These are phyloP conservation scores for Earliella scabrosa DNA, from an alignment of 1,284 basidiomycete species.

Conservation along the genomic window DNA sequence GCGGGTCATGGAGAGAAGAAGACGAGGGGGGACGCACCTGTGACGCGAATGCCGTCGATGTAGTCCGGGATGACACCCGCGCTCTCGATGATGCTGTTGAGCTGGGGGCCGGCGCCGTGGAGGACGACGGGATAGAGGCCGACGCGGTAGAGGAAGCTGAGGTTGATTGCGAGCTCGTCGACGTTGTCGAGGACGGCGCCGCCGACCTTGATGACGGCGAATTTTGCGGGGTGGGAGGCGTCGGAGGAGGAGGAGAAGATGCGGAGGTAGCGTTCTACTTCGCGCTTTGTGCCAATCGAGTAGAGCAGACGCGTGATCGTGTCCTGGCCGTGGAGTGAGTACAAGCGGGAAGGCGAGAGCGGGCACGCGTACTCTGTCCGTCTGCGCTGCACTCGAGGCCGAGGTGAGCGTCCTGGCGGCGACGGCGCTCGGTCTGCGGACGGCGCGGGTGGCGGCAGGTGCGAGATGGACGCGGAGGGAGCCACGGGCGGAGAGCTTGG, in stretches of 20 bases:
- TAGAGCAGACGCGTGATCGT: slow-evolving; percentile 93
- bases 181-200: slow-evolving; percentile 91
- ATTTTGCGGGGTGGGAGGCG: slow-evolving; percentile 83
- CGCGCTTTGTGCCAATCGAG: slow-evolving; percentile 93
- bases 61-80: slow-evolving; percentile 94
- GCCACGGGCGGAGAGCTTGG: slow-evolving; percentile 19
- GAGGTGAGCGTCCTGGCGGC: slow-evolving; percentile 50
- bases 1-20: background rate
- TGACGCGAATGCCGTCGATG: slow-evolving; percentile 94
- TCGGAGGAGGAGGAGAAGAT: slow-evolving; percentile 93
- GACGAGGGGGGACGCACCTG: slow-evolving; percentile 55
- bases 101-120: slow-evolving; percentile 93
- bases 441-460: slow-evolving; percentile 52
- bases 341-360: no score
- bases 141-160: slow-evolving; percentile 93
- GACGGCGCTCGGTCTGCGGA: slow-evolving; percentile 37
- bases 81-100: slow-evolving; percentile 89
- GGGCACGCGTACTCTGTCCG: slow-evolving; percentile 61
- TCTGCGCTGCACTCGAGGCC: slow-evolving; percentile 47
- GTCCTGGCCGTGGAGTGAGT: no score
- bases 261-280: slow-evolving; percentile 94
- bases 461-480: slow-evolving; percentile 36
- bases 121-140: slow-evolving; percentile 94
- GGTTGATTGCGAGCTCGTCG: slow-evolving; percentile 89
- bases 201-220: slow-evolving; percentile 94